A percentile compares a stretch with the other conserved stretches of the same genome.
Evolutionary conservation across 352 stramenopile genomes (phyloP).

Genomic region (Globisporangium megalacanthum): DNA sequence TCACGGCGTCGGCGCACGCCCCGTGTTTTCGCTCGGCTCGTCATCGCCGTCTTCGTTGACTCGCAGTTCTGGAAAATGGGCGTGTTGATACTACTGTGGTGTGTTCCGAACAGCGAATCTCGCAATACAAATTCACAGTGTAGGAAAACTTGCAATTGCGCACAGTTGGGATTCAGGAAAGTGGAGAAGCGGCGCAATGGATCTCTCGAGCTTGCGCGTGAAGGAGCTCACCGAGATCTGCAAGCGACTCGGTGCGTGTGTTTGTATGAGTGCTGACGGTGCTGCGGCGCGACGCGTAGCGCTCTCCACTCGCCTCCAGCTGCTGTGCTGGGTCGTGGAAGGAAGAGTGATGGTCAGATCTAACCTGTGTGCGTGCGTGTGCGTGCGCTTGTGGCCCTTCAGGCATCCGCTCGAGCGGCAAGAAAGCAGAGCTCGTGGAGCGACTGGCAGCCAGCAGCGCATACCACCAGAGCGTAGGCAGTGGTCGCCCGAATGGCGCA

Average conservation of each 20-base stretch:
- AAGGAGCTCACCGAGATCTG: constrained; percentile 84
- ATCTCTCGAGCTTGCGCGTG: constrained; percentile 62
- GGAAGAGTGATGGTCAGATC: neutral
- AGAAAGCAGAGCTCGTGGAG: constrained; percentile 73
- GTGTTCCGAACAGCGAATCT: too few species aligned
- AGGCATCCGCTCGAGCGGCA: constrained; percentile 67
- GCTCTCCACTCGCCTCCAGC: too few species aligned
- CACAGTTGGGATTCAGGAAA: neutral
- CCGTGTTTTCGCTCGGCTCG: neutral
- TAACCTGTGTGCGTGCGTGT: neutral
- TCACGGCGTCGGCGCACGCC: constrained; percentile 52
- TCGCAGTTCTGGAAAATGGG: neutral
- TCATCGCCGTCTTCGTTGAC: neutral
- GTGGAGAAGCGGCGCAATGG: constrained; percentile 28
- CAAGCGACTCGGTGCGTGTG: constrained; percentile 27
- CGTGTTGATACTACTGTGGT: neutral
- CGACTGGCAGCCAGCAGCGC: constrained; percentile 54
- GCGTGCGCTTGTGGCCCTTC: neutral
- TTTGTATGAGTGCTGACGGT: too few species aligned
- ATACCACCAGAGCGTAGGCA: constrained; percentile 31
- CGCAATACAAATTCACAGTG: too few species aligned
- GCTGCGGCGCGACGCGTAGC: too few species aligned
- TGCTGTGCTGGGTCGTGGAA: neutral
- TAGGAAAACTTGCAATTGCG: neutral
- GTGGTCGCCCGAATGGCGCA: constrained; percentile 15